Conservation (phyloP, 257 asterid species). For the Salvia splendens region DNA sequence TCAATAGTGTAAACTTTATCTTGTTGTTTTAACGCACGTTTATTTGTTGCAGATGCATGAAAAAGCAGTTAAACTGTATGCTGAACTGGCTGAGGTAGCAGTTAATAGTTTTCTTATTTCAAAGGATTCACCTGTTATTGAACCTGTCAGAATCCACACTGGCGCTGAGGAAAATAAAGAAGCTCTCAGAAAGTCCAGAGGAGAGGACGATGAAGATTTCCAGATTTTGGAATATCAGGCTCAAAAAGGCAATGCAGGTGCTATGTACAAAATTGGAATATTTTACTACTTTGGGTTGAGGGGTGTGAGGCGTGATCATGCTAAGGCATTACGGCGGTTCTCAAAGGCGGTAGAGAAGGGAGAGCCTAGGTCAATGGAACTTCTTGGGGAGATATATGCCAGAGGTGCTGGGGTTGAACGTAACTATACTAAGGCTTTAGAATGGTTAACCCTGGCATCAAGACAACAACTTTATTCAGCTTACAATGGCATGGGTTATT, state of each 20-base stretch:
- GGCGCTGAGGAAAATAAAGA: conserved; percentile 99
- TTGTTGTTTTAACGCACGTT: conserved; percentile 26
- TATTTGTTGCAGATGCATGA: conserved; percentile 81
- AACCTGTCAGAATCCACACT: conserved; percentile 90
- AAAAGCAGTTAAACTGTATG: conserved; percentile 79
- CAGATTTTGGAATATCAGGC: conserved; percentile 97
- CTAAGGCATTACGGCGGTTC: conserved; percentile 88
- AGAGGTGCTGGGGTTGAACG: conserved; percentile 97
- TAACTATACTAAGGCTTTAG: conserved; percentile 88
- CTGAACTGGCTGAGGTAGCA: conserved; percentile 96
- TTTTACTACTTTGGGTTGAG: conserved; percentile 94
- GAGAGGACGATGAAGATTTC: conserved; percentile 98
- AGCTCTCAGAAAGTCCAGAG: conserved; percentile 90
- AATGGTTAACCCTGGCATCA: conserved; percentile 95
- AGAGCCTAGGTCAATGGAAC: conserved; percentile 96
- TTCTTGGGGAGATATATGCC: conserved; percentile 96
- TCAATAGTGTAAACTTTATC: neutral
- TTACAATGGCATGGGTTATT: conserved; percentile 96
- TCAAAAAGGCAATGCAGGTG: conserved; percentile 92
- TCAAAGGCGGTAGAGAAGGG: conserved; percentile 91
- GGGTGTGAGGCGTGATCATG: conserved; percentile 92
- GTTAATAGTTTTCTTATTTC: conserved; percentile 89
- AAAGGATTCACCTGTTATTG: conserved; percentile 91
- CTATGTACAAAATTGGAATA: conserved; percentile 90
- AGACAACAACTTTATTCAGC: conserved; percentile 87